Evolutionary conservation across 225 moss, liverwort and hornwort genomes (phyloP).

Genomic region (Neckera pumila): DNA sequence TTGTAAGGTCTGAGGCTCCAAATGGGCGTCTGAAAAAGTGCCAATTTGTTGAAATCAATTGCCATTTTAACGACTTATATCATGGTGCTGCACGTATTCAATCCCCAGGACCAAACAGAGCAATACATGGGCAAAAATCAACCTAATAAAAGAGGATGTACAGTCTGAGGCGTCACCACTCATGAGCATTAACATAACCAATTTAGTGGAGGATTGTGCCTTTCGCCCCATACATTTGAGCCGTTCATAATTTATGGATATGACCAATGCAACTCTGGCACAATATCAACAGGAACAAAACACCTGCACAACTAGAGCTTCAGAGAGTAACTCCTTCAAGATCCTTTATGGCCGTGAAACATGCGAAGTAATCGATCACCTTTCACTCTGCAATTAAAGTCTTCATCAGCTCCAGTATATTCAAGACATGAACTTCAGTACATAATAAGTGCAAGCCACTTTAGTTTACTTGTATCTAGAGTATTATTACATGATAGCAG

Average conservation of each 20-base stretch:
- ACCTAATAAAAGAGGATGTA: neutral
- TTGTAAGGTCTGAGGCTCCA: too few relatives aligned
- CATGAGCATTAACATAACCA: neutral
- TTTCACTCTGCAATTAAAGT: neutral
- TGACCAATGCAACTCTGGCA: neutral
- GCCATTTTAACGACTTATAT: neutral
- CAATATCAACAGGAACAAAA: neutral
- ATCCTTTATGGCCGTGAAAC: neutral
- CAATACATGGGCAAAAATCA: neutral
- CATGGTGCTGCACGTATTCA: neutral
- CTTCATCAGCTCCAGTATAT: neutral
- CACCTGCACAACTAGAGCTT: neutral
- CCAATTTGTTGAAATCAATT: neutral
- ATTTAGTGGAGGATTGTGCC: neutral
- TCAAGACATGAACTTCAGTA: neutral
- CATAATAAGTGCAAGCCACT: neutral
- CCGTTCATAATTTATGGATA: neutral
- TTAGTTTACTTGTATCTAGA: neutral
- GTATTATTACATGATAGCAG: neutral
- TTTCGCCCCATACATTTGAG: neutral
- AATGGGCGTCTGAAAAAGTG: too few relatives aligned
- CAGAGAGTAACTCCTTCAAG: neutral
- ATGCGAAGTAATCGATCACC: neutral
- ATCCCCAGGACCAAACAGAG: neutral
- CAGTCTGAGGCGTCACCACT: neutral